These are phyloP conservation scores for Noccaea bulbosa DNA, from an alignment of 345 rosid species.

Conservation along the genomic window DNA sequence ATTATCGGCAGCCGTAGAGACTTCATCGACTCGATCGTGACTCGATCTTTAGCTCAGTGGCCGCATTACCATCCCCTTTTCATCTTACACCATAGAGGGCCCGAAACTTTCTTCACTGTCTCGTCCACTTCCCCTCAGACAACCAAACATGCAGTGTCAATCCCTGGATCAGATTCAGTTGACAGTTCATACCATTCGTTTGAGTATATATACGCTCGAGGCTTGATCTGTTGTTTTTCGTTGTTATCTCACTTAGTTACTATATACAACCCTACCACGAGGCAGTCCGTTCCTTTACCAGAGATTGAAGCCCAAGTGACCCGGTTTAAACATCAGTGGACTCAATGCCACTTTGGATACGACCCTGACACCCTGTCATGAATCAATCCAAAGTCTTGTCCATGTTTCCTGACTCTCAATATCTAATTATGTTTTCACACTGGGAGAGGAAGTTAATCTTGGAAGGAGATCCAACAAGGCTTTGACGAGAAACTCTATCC, in stretches of 20 bases:
- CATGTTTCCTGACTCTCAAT: no score
- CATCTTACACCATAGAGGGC: not conserved
- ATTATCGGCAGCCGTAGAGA: not conserved
- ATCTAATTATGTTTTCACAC: no score
- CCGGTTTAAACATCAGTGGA: not conserved
- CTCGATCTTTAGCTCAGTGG: not conserved
- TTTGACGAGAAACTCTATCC: not conserved
- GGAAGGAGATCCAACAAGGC: no score
- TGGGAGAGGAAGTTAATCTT: no score
- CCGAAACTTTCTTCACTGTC: not conserved
- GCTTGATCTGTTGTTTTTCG: not conserved
- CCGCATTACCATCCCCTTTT: not conserved
- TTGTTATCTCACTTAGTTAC: not conserved
- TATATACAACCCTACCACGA: slow-evolving; percentile 1
- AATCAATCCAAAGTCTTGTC: no score
- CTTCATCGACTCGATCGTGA: not conserved
- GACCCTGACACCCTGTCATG: not conserved
- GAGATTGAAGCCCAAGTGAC: not conserved
- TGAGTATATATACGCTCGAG: not conserved
- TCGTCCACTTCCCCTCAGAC: not conserved
- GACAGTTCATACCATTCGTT: not conserved
- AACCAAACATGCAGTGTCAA: not conserved
- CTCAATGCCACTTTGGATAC: not conserved
- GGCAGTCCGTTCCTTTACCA: not conserved
- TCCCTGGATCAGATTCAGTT: no score